phyloP scores from a whole-genome alignment of 2,329 filamentous ascomycete species.

The Arachnopeziza araneosa region DNA sequence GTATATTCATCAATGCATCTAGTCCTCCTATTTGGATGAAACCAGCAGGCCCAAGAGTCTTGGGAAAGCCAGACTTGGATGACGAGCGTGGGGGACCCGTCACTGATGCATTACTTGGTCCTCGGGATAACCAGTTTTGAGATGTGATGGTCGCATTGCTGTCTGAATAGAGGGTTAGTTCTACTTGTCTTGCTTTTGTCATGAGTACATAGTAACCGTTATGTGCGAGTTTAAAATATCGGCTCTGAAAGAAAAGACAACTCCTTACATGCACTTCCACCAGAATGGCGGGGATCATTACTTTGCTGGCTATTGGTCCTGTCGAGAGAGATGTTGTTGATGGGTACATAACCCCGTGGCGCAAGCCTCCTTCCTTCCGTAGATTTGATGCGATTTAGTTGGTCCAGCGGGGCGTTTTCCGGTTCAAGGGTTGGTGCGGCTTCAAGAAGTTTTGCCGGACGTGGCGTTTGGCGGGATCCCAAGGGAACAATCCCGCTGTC shows the following conservation, averaged over 20 bases:
- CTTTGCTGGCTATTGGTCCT: constrained; percentile 7
- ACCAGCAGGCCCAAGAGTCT: background rate
- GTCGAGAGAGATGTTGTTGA: constrained; percentile 9
- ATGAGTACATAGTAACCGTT: background rate
- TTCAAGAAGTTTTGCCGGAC: background rate
- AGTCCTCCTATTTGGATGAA: background rate
- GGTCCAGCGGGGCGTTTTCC: background rate
- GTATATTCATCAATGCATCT: background rate
- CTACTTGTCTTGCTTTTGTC: background rate
- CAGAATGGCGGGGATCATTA: constrained; percentile 17
- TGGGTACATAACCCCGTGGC: background rate
- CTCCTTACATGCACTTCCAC: constrained; percentile 16
- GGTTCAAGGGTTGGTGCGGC: background rate
- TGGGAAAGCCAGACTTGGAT: background rate
- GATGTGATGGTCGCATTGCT: background rate
- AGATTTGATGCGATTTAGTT: background rate
- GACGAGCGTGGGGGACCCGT: background rate
- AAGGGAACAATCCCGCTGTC: background rate
- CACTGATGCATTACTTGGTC: background rate
- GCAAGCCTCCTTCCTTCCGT: constrained; percentile 9
- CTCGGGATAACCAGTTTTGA: background rate
- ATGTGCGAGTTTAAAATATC: too few relatives aligned
- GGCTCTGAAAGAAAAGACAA: constrained; percentile 3
- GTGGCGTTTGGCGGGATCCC: background rate
- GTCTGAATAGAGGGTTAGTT: background rate